Conservation (phyloP, 768 basidiomycete species). For the Russula olivacea region DNA sequence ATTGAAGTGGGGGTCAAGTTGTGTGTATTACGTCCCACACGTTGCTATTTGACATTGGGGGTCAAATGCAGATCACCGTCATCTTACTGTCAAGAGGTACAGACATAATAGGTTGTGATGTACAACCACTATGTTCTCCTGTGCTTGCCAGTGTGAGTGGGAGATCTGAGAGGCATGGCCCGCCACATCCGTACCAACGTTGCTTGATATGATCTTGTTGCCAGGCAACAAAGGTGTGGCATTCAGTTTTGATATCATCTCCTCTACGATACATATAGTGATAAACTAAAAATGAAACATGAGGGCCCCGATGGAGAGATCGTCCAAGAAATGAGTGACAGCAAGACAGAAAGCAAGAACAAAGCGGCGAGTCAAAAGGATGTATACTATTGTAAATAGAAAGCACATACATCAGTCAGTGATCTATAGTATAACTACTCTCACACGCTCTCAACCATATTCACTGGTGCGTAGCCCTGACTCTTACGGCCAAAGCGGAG, state of each 20-base stretch:
- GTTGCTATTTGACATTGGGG: no score
- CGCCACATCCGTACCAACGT: no score
- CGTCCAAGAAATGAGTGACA: neutral
- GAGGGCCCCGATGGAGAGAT: neutral
- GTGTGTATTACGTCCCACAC: no score
- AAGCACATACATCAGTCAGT: neutral
- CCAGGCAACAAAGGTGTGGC: no score
- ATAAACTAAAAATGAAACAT: neutral
- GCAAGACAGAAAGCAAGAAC: neutral
- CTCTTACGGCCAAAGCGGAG: constrained; percentile 38
- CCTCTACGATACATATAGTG: neutral
- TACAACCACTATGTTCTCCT: no score
- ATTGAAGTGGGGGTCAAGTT: no score
- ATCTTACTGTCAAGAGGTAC: no score
- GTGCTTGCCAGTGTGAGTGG: no score
- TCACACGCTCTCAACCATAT: constrained; percentile 48
- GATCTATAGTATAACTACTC: neutral
- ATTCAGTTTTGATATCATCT: neutral
- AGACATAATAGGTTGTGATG: no score
- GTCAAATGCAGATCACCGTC: no score
- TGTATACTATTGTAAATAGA: neutral
- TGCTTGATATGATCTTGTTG: no score
- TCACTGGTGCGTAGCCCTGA: constrained; percentile 62
- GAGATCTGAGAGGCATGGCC: no score
- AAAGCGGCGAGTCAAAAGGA: neutral